Percentiles rank a stretch among this genome's conserved stretches.
Evolutionary conservation across 2,329 filamentous ascomycete species (phyloP).

Genomic region (Apiospora rasikravindrae): DNA sequence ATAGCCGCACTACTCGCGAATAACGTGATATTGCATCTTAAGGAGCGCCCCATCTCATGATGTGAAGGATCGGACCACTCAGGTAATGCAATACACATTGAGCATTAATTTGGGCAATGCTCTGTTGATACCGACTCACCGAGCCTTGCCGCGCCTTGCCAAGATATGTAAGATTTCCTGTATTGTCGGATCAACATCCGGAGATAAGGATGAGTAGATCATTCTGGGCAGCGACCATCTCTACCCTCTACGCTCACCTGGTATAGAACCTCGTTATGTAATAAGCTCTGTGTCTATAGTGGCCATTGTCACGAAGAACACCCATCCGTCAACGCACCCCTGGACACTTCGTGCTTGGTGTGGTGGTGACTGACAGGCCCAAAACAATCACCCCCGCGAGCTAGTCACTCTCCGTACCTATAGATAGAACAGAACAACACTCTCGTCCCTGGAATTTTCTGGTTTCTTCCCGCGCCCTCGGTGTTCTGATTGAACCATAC

Average conservation of each 20-base stretch:
- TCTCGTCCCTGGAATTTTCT: not conserved
- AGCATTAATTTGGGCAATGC: not conserved
- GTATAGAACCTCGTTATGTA: not conserved
- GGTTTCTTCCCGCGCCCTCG: not conserved
- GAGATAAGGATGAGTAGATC: not conserved
- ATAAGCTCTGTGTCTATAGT: not conserved
- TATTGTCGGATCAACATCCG: not conserved
- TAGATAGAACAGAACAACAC: not conserved
- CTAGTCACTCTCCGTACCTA: not conserved
- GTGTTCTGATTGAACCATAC: not conserved
- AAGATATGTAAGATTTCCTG: not conserved
- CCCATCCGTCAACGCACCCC: not conserved
- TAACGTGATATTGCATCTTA: not conserved
- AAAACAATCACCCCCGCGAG: constrained; percentile 9
- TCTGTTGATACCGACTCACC: not conserved
- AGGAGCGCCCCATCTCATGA: not conserved
- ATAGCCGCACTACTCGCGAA: not conserved
- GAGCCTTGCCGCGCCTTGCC: not conserved
- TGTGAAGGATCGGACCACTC: not conserved
- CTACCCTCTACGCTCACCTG: not conserved
- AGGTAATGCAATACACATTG: not conserved
- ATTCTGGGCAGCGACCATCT: not conserved
- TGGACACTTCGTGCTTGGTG: not conserved
- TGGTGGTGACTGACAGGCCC: not conserved
- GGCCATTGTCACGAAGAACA: not conserved